A percentile compares a stretch with the other conserved stretches of the same genome.
phyloP scores from a whole-genome alignment of 352 stramenopile species.

The Peronospora tabacina region DNA sequence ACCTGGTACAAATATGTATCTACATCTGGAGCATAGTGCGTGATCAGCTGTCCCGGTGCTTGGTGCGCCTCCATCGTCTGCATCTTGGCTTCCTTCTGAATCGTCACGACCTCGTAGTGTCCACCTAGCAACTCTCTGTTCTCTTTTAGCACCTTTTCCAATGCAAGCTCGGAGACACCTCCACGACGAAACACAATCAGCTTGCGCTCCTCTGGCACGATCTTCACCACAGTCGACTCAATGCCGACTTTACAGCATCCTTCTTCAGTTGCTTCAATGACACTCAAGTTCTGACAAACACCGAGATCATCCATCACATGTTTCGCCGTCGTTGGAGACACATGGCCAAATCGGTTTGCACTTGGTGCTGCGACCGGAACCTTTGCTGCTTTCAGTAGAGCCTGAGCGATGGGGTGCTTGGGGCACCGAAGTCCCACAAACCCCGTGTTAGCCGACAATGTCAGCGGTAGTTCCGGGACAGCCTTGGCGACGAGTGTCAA shows the following conservation, averaged over 20 bases:
- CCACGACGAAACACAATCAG: conserved; percentile 85
- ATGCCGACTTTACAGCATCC: conserved; percentile 87
- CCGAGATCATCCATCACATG: conserved; percentile 97
- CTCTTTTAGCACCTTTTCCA: conserved; percentile 51
- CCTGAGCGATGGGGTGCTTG: conserved; percentile 87
- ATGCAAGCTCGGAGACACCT: conserved; percentile 65
- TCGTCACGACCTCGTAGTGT: conserved; percentile 53
- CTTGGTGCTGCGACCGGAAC: conserved; percentile 96
- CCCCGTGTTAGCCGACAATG: conserved; percentile 90
- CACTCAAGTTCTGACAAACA: conserved; percentile 82
- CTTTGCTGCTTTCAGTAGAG: conserved; percentile 80
- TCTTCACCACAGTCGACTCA: conserved; percentile 91
- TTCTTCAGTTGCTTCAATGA: conserved; percentile 52
- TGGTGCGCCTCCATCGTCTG: conserved; percentile 73
- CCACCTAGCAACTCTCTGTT: conserved; percentile 34
- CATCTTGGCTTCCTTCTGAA: conserved; percentile 57
- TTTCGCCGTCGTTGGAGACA: conserved; percentile 91
- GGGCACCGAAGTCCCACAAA: conserved; percentile 96
- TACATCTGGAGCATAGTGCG: conserved; percentile 96
- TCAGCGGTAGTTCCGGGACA: conserved; percentile 65
- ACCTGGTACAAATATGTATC: conserved; percentile 78
- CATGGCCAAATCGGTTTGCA: conserved; percentile 98
- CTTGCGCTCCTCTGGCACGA: conserved; percentile 70
- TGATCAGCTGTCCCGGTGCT: conserved; percentile 93
- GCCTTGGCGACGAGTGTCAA: conserved; percentile 96